These are phyloP conservation scores for Vanrija humicola DNA, from an alignment of 1,284 basidiomycete species.

Conservation along the genomic window DNA sequence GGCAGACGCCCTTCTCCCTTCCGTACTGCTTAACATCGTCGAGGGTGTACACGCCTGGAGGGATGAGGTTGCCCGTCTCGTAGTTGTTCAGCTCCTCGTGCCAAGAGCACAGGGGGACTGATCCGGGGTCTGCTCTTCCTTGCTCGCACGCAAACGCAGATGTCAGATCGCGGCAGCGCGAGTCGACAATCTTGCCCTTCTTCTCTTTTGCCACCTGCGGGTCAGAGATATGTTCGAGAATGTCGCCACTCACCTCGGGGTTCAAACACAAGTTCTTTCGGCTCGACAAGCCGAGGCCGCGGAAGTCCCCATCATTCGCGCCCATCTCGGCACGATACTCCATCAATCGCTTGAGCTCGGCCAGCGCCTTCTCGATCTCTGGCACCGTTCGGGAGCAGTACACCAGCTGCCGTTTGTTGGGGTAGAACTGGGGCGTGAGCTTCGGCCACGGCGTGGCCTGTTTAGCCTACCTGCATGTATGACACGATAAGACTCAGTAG, in stretches of 20 bases:
- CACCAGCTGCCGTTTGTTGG: slow-evolving; percentile 86
- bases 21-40: slow-evolving; percentile 91
- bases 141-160: slow-evolving; percentile 80
- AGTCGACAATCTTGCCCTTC: slow-evolving; percentile 96
- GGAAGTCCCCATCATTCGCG: slow-evolving; percentile 75
- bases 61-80: slow-evolving; percentile 79
- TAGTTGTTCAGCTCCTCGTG: slow-evolving; percentile 83
- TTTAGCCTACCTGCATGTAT: slow-evolving; percentile 76
- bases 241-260: slow-evolving; percentile 66
- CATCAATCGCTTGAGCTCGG: slow-evolving; percentile 93
- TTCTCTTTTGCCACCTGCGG: slow-evolving; percentile 87
- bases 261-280: slow-evolving; percentile 96
- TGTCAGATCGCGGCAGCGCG: slow-evolving; percentile 92
- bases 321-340: slow-evolving; percentile 76
- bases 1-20: slow-evolving; percentile 79
- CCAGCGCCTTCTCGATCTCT: slow-evolving; percentile 97
- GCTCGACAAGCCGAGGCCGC: slow-evolving; percentile 88
- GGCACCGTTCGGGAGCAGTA: slow-evolving; percentile 99
- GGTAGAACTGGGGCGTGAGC: slow-evolving; percentile 67
- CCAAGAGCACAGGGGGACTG: slow-evolving; percentile 87
- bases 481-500: slow-evolving; percentile 93
- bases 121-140: slow-evolving; percentile 81
- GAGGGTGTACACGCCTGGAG: slow-evolving; percentile 87
- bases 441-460: background rate
- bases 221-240: background rate